Evolutionary conservation across 768 basidiomycete species (phyloP), one percentile per base, ranked within the genome.

Genomic region (Leccinum truebloodii): DNA sequence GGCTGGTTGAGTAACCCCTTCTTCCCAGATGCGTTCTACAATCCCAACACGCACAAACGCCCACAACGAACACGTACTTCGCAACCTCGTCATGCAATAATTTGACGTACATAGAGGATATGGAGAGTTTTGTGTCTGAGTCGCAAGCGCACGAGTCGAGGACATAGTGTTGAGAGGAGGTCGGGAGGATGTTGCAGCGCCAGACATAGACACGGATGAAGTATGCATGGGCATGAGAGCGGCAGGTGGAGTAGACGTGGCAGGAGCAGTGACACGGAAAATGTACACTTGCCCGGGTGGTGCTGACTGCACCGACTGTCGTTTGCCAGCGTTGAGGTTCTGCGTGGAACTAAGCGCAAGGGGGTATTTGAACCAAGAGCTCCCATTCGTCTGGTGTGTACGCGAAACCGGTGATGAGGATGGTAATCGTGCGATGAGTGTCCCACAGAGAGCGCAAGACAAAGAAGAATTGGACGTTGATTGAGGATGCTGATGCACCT

Each of bases 61-160:
- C 94, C 94, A 97, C 14, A 96, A 77, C 4, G 88, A 89, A 73
- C 94, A 95, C n/a, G 94, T 93, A 39, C 88, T 81, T 13, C 94
- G 85, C 20, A 97, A 79, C 8, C 95, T 84, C 6, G 83, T 77
- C 16, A 96, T 79, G 71, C 94, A 96, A 88, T 94, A 96, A n/a
- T 90, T 87, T 18, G 83, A 84, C 12, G 82, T 77, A 68, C 94
- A 97, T 3, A 97, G 78, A 1, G 95, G 92, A 72, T 96, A 63
- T 7, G 72, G 74, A 6, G 52, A 54, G 22, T 66, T 66, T 34
- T 70, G 70, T 20, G 63, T 44, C 32, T 73, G 73, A 37, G 62
- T n/a, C 28, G 65, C 56, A 18, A 62, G 63, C 20, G 66, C 61
- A 24, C 72, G 72, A 14, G 73, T 91, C 18, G 88, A 80, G 2